A percentile compares a stretch with the other conserved stretches of the same genome.
These are phyloP conservation scores for Closterium sp. DNA, from an alignment of 139 green algal species.

Conservation along the genomic window DNA sequence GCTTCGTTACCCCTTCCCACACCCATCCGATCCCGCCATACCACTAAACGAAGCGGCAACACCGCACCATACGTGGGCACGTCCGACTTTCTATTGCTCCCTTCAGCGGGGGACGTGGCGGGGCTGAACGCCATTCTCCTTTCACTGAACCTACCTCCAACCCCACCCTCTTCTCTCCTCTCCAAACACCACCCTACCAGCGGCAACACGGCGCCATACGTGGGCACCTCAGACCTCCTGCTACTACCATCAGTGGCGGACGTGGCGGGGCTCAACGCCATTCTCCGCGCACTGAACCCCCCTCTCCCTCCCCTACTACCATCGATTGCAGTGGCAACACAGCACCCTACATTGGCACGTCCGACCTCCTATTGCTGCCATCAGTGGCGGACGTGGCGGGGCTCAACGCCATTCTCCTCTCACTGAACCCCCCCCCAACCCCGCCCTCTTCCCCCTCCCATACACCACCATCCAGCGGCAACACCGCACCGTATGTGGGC, in stretches of 20 bases:
- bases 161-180: too few species aligned
- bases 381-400: slow-evolving; percentile 9
- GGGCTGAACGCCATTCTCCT: too few species aligned
- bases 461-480: too few species aligned
- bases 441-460: too few species aligned
- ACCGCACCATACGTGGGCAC: background rate
- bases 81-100: background rate
- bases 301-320: too few species aligned
- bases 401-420: slow-evolving; percentile 3
- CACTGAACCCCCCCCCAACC: too few species aligned
- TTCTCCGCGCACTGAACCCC: background rate
- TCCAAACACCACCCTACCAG: background rate
- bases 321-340: slow-evolving; percentile 20
- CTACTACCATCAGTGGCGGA: background rate
- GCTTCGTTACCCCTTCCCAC: background rate
- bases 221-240: background rate
- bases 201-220: slow-evolving; percentile 2
- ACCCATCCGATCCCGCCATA: too few species aligned
- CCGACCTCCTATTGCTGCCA: background rate
- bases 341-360: background rate
- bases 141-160: too few species aligned
- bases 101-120: too few species aligned
- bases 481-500: background rate
- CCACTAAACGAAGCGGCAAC: background rate
- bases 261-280: slow-evolving; percentile 9